phyloP scores from a whole-genome alignment of 345 rosid species.

The Psidium friedrichsthalianum region DNA sequence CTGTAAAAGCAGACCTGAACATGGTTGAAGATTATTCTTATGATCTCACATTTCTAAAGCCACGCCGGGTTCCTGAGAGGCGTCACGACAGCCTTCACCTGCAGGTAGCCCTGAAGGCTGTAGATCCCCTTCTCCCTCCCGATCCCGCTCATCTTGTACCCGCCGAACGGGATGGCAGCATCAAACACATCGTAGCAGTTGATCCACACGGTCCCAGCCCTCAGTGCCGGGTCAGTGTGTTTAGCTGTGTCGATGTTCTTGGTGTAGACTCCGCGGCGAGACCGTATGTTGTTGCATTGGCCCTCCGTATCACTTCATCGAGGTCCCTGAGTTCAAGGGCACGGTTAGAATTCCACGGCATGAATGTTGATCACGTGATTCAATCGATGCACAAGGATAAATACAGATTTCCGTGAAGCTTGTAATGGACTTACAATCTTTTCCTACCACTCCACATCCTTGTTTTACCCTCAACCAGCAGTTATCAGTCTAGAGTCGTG shows the following conservation, averaged over 20 bases:
- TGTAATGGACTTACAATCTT: neutral
- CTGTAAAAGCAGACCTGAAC: neutral
- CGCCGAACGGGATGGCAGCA: slow-evolving; percentile 89
- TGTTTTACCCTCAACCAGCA: neutral
- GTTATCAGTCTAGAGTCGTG: too few relatives aligned
- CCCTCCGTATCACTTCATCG: slow-evolving; percentile 58
- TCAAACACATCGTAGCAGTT: slow-evolving; percentile 83
- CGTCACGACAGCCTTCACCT: slow-evolving; percentile 81
- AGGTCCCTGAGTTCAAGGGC: slow-evolving; percentile 29
- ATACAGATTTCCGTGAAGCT: neutral
- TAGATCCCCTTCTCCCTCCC: slow-evolving; percentile 93
- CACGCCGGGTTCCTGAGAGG: slow-evolving; percentile 74
- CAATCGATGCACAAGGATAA: neutral
- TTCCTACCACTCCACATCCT: neutral
- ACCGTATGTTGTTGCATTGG: slow-evolving; percentile 50
- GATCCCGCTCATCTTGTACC: slow-evolving; percentile 87
- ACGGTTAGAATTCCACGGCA: neutral
- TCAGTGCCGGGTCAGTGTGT: slow-evolving; percentile 53
- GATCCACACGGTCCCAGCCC: slow-evolving; percentile 74
- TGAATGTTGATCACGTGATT: neutral
- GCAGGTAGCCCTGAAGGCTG: slow-evolving; percentile 74
- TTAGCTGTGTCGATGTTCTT: slow-evolving; percentile 57
- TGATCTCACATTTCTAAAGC: slow-evolving; percentile 24
- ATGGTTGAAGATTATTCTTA: neutral
- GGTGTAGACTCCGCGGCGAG: slow-evolving; percentile 82